Evolutionary conservation across 768 basidiomycete species (phyloP).

Genomic region (Tubosaeta sp.): DNA sequence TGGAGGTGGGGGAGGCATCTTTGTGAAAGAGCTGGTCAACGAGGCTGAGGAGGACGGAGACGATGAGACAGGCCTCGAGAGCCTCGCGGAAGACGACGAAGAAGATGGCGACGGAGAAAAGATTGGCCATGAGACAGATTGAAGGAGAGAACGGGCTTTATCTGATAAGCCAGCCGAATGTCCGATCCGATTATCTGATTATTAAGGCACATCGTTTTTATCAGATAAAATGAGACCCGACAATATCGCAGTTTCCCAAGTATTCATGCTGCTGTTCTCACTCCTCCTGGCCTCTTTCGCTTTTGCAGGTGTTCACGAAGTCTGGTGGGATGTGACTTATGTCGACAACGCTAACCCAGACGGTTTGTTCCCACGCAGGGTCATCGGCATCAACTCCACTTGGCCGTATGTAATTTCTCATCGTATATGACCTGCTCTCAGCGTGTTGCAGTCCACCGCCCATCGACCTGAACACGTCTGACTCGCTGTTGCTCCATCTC

Average conservation of each 20-base stretch:
- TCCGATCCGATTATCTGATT: not conserved
- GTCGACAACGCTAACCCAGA: conserved; percentile 79
- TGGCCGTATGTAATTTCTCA: conserved; percentile 72
- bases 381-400: conserved; percentile 83
- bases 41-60: conserved; percentile 87
- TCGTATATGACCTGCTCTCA: not conserved
- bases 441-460: conserved; percentile 65
- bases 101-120: conserved; percentile 91
- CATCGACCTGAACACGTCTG: conserved; percentile 63
- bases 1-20: no score
- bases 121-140: conserved; percentile 29
- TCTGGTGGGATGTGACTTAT: conserved; percentile 92
- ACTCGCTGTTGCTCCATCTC: conserved; percentile 75
- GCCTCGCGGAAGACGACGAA: conserved; percentile 97
- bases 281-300: conserved; percentile 33
- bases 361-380: conserved; percentile 69
- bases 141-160: not conserved
- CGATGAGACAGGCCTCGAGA: conserved; percentile 87
- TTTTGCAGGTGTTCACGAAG: conserved; percentile 54
- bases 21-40: conserved; percentile 77
- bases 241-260: not conserved
- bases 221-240: not conserved
- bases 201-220: not conserved
- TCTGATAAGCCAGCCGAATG: conserved; percentile 3
- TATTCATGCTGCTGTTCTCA: not conserved